Evolutionary conservation across 164 flowering plant species (phyloP), one percentile per base, ranked within the genome.

Genomic region (Nymphaea colorata): DNA sequence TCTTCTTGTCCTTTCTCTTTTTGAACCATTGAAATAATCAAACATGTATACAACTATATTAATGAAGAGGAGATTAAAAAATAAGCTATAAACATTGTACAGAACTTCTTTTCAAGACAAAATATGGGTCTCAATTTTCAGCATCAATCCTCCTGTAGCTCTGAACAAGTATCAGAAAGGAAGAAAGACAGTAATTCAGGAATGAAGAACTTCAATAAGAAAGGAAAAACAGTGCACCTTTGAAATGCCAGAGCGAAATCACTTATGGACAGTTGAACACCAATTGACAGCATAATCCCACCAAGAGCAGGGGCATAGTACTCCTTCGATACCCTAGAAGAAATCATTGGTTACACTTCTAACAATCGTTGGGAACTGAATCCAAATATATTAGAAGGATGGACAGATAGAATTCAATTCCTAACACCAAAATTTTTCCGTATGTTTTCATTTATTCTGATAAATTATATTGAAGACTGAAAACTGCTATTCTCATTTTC

Each of bases 251-350:
- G 94, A 65, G 90, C 90, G 72, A 94, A 94, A 82, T 94, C 98
- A 71, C 85, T 83, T 14, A 89, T 16, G 10, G 98, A 94, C 15
- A 94, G 84, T 70, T 70, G 81, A 66, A 94, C 89, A 61, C 98
- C 98, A 69, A 94, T 89, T 2, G 98, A 94, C 61, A 94, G 68
- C 98, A 94, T 94, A 68, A 94, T 94, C 68, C 98, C 98, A 68
- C 98, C 98, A 72, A 94, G 98, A 75, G 97, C 97, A 66, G 98
- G 98, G 61, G 98, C 98, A 78, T 94, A 94, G 42, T 85, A 70
- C 62, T 94, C 96, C 77, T 87, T 86, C 5, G 93, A 84, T 66
- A 94, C 97, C 98, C 98, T 93, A 86, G 18, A 44, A 67, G 10
- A 11, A 62, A 42, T 66, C 43, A 7, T 4, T 15, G 64, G 16